Conservation (phyloP, 2,329 filamentous ascomycete species). For the Aspergillus versicolor region DNA sequence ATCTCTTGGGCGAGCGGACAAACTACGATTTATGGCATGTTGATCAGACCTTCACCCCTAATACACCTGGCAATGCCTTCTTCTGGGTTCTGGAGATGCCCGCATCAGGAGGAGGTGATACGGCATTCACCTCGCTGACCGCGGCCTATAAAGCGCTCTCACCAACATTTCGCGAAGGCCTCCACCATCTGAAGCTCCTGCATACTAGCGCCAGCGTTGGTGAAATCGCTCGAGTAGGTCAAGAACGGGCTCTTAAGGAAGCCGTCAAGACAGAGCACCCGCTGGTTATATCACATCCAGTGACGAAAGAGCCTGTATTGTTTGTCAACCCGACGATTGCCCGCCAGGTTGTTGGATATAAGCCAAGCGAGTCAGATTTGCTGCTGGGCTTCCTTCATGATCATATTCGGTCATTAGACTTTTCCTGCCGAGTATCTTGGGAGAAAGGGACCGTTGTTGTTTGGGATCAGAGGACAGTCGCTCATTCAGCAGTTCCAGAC, state of each 20-base stretch:
- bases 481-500: constrained; percentile 12
- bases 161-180: constrained; percentile 9
- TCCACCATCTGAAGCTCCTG: constrained; percentile 9
- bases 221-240: constrained; percentile 9
- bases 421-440: constrained; percentile 8
- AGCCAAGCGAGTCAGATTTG: constrained; percentile 8
- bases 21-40: constrained; percentile 14
- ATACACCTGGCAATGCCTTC: constrained; percentile 10
- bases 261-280: constrained; percentile 14
- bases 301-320: constrained; percentile 6
- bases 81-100: constrained; percentile 14
- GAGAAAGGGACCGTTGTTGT: constrained; percentile 13
- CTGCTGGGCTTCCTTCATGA: constrained; percentile 8
- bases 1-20: constrained; percentile 7
- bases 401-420: constrained; percentile 13
- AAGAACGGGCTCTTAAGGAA: constrained; percentile 10
- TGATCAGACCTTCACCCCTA: constrained; percentile 13
- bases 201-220: constrained; percentile 14
- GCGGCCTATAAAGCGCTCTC: constrained; percentile 11
- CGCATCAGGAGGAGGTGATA: constrained; percentile 10
- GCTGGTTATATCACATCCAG: constrained; percentile 8
- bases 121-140: constrained; percentile 10
- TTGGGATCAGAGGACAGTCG: constrained; percentile 13
- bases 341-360: constrained; percentile 11
- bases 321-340: constrained; percentile 14